phyloP scores from a whole-genome alignment of 257 asterid species.

The Primulina tabacum region DNA sequence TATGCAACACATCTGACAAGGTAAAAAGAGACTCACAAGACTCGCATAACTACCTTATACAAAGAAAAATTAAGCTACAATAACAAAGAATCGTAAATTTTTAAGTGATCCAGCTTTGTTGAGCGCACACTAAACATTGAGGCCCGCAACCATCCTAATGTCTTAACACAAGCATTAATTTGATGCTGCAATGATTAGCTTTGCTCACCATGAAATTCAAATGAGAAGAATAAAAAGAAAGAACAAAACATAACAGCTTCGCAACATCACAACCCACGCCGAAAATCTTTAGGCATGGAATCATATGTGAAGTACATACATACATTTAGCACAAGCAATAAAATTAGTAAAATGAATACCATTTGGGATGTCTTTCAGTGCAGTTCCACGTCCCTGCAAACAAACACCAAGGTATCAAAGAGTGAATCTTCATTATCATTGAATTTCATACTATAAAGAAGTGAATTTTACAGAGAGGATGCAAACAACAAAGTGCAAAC shows the following conservation, averaged over 20 bases:
- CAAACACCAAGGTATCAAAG: conserved; percentile 14
- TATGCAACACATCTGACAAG: not conserved
- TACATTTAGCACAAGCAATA: conserved; percentile 12
- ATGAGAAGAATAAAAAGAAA: not conserved
- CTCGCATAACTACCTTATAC: not conserved
- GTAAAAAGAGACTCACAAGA: not conserved
- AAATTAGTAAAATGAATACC: conserved; percentile 43
- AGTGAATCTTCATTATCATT: conserved; percentile 20
- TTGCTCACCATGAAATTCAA: too few relatives aligned
- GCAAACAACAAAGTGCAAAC: not conserved
- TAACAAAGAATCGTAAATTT: not conserved
- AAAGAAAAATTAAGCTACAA: not conserved
- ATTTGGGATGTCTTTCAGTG: conserved; percentile 89
- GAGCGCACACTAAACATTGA: not conserved
- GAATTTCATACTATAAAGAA: not conserved
- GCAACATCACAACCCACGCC: not conserved
- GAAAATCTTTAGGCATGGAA: not conserved
- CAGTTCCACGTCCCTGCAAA: conserved; percentile 93
- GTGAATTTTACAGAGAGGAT: not conserved
- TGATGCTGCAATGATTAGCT: not conserved
- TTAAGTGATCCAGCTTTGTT: not conserved
- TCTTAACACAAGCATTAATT: not conserved
- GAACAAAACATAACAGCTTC: conserved; percentile 13
- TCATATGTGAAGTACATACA: not conserved
- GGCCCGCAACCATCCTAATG: not conserved